phyloP scores from a whole-genome alignment of 805 yeast species.

The Pachysolen tannophilus region DNA sequence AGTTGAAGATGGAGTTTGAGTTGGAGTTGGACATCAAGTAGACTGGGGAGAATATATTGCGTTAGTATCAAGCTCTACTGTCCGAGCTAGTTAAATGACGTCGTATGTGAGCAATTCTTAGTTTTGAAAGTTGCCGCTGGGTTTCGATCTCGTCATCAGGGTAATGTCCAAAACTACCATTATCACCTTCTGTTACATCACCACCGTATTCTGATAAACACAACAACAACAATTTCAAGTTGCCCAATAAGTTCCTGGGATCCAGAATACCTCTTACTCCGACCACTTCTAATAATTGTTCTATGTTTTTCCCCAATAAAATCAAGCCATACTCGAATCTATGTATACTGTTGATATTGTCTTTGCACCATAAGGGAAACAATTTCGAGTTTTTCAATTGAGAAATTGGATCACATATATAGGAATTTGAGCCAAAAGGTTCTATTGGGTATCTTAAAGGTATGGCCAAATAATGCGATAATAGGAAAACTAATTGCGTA shows the following conservation, averaged over 20 bases:
- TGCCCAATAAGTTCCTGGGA: constrained; percentile 23
- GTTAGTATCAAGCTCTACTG: too few species aligned
- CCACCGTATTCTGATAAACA: constrained; percentile 19
- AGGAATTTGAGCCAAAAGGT: constrained; percentile 39
- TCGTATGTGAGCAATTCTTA: too few species aligned
- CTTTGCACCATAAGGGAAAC: constrained; percentile 45
- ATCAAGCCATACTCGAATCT: constrained; percentile 43
- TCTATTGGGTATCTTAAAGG: constrained; percentile 43
- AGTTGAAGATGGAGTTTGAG: too few species aligned
- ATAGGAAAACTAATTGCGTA: constrained; percentile 30
- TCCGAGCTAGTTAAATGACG: too few species aligned
- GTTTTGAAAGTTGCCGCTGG: too few species aligned
- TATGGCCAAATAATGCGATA: constrained; percentile 33
- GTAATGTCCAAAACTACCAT: too few species aligned
- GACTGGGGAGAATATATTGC: too few species aligned
- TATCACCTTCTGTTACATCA: too few species aligned
- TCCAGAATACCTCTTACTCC: constrained; percentile 20
- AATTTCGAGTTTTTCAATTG: constrained; percentile 26
- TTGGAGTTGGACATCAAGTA: too few species aligned
- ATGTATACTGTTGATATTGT: constrained; percentile 18
- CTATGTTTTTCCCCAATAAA: constrained; percentile 37
- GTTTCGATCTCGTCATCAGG: too few species aligned
- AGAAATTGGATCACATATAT: constrained; percentile 40
- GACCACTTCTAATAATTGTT: constrained; percentile 29
- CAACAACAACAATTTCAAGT: constrained; percentile 24